Evolutionary conservation across 2,329 filamentous ascomycete genomes (phyloP).

Genomic region (Neonectria punicea): DNA sequence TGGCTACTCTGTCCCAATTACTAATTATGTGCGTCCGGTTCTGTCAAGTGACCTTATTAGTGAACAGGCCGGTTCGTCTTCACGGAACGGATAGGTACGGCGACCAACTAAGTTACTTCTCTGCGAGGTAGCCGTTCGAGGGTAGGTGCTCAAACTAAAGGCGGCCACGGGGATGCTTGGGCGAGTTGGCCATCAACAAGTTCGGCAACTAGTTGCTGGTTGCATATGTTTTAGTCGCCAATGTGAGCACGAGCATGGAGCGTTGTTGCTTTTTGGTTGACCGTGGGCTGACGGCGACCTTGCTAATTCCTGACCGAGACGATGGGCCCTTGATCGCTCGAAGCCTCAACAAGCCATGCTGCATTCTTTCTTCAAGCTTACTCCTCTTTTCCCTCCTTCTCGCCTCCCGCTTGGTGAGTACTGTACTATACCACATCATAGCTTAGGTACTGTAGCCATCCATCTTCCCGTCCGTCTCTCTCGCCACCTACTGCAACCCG

Average conservation of each 20-base stretch:
- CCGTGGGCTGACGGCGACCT: not conserved
- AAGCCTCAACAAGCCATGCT: too few species aligned
- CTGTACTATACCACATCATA: too few species aligned
- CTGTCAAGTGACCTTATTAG: not conserved
- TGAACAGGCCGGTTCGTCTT: not conserved
- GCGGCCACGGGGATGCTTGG: not conserved
- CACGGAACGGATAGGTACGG: not conserved
- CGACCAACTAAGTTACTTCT: not conserved
- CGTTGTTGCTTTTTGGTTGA: slow-evolving; percentile 5
- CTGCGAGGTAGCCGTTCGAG: not conserved
- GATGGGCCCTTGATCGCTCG: not conserved
- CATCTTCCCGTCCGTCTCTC: not conserved
- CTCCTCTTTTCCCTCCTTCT: not conserved
- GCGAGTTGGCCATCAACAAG: not conserved
- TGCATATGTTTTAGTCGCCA: slow-evolving; percentile 8
- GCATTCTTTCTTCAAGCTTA: not conserved
- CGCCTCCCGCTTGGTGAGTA: too few species aligned
- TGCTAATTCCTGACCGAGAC: not conserved
- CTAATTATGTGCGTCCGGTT: not conserved
- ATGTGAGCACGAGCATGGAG: not conserved
- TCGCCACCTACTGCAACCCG: not conserved
- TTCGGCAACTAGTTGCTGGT: slow-evolving; percentile 16
- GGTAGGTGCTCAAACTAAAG: not conserved
- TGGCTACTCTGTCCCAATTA: not conserved
- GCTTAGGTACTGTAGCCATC: too few species aligned